Evolutionary conservation across 2,329 filamentous ascomycete genomes (phyloP).

Genomic region (Colletotrichum caudatum): DNA sequence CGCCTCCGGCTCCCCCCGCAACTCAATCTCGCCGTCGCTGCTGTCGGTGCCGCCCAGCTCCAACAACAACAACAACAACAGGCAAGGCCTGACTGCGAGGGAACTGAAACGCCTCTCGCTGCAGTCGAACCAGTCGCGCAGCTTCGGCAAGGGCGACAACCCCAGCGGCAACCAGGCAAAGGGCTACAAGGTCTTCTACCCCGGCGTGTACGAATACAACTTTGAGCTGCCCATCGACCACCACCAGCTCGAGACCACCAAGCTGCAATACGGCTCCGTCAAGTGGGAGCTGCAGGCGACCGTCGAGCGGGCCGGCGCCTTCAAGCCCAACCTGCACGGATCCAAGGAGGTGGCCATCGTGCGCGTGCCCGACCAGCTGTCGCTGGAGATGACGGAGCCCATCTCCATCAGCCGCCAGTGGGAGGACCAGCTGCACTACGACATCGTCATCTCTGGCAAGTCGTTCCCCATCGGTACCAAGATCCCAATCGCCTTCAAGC

Average conservation of each 20-base stretch:
- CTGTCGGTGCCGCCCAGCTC: conserved; percentile 43
- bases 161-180: conserved; percentile 70
- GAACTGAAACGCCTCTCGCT: conserved; percentile 78
- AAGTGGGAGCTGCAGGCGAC: conserved; percentile 89
- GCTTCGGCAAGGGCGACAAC: conserved; percentile 84
- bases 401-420: conserved; percentile 94
- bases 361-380: conserved; percentile 86
- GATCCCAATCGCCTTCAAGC: conserved; percentile 93
- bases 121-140: conserved; percentile 84
- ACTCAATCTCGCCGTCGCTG: conserved; percentile 40
- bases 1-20: conserved; percentile 34
- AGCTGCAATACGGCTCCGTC: conserved; percentile 86
- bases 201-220: conserved; percentile 74
- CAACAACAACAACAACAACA: conserved; percentile 41
- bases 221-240: conserved; percentile 94
- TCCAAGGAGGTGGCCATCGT: conserved; percentile 86
- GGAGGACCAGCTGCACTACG: conserved; percentile 96
- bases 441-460: conserved; percentile 96
- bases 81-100: conserved; percentile 55
- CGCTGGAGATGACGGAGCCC: conserved; percentile 89
- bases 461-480: conserved; percentile 90
- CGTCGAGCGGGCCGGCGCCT: conserved; percentile 88
- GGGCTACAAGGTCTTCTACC: conserved; percentile 87
- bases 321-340: conserved; percentile 88
- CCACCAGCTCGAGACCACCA: conserved; percentile 88